phyloP scores from a whole-genome alignment of 495 filamentous ascomycete species.

The Cryomyces minteri region DNA sequence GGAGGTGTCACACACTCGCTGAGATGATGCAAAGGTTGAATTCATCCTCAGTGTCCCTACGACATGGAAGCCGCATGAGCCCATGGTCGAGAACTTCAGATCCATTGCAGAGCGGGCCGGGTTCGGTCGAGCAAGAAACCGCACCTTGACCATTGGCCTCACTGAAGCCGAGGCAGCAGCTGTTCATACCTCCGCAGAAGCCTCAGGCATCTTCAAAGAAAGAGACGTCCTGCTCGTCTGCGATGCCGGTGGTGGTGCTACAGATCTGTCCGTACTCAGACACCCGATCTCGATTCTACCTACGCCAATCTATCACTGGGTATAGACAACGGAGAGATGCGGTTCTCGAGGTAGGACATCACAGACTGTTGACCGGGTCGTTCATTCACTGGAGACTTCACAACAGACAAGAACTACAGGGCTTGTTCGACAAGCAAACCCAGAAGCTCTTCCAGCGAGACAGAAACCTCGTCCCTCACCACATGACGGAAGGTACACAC shows the following conservation, averaged over 20 bases:
- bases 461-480: conserved; percentile 12
- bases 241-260: conserved; percentile 37
- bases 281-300: conserved; percentile 17
- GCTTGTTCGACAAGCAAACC: conserved; percentile 36
- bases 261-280: conserved; percentile 16
- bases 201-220: conserved; percentile 16
- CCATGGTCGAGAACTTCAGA: conserved; percentile 37
- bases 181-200: conserved; percentile 30
- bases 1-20: conserved; percentile 21
- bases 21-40: conserved; percentile 32
- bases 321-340: conserved; percentile 25
- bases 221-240: conserved; percentile 33
- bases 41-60: conserved; percentile 52
- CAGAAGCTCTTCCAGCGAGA: conserved; percentile 22
- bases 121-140: conserved; percentile 24
- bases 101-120: conserved; percentile 30
- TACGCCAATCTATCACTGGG: conserved; percentile 20
- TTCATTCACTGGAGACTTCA: too few species aligned
- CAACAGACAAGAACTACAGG: conserved; percentile 30
- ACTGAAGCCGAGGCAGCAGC: conserved; percentile 55
- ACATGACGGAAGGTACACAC: conserved; percentile 2
- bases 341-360: too few species aligned
- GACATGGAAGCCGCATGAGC: conserved; percentile 41
- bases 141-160: conserved; percentile 37
- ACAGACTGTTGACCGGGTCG: too few species aligned